A percentile compares a stretch with the other conserved stretches of the same genome.
Evolutionary conservation across 2,329 filamentous ascomycete species (phyloP).

Genomic region (Lachnellula suecica): DNA sequence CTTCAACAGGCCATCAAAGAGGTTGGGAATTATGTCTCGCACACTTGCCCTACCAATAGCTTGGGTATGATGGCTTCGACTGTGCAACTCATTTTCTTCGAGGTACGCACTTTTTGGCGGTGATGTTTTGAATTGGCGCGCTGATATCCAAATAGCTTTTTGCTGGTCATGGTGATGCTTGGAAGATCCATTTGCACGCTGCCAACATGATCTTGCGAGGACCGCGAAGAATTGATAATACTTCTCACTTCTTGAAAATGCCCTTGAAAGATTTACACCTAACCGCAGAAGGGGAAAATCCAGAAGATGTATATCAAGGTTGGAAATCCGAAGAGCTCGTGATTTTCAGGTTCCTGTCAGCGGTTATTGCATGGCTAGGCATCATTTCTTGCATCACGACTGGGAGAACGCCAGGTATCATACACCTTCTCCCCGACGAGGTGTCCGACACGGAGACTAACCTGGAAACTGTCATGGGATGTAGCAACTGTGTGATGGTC

Average conservation of each 20-base stretch:
- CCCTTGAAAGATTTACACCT: no score
- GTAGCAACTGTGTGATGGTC: constrained; percentile 56
- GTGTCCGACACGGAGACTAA: constrained; percentile 38
- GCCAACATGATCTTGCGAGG: constrained; percentile 18
- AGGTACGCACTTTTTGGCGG: constrained; percentile 30
- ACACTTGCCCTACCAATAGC: constrained; percentile 19
- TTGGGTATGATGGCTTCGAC: constrained; percentile 47
- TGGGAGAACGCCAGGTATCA: constrained; percentile 41
- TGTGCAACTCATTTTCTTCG: constrained; percentile 53
- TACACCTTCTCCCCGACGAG: constrained; percentile 39
- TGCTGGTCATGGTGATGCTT: constrained; percentile 35
- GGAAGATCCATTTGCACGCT: constrained; percentile 27
- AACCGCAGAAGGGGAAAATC: neutral
- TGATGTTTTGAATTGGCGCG: constrained; percentile 43
- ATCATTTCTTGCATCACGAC: constrained; percentile 49
- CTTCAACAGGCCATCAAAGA: constrained; percentile 40
- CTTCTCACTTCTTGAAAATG: constrained; percentile 8
- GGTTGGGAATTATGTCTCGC: constrained; percentile 21
- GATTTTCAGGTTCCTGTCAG: constrained; percentile 44
- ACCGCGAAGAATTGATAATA: constrained; percentile 4
- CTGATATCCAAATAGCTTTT: constrained; percentile 44
- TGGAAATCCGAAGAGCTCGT: constrained; percentile 36
- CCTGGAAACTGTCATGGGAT: constrained; percentile 52
- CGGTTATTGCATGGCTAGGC: constrained; percentile 49
- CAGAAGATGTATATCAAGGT: neutral